Base-by-base conservation (phyloP, 352 stramenopile genomes). In the Peronosclerospora sorghi region DNA sequence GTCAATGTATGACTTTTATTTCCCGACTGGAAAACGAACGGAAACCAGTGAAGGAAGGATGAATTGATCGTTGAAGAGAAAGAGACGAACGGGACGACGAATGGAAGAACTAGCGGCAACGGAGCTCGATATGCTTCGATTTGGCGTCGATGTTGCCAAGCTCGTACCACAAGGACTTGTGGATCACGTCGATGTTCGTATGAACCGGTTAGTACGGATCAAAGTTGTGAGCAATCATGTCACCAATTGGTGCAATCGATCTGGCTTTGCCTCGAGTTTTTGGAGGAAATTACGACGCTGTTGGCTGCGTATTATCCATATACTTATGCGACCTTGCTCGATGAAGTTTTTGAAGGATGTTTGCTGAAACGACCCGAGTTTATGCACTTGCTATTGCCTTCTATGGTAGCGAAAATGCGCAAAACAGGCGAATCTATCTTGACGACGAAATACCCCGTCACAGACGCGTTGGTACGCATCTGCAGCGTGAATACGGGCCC, bases 231-330 rank as follows among this genome's bases (percentile, higher is more conserved):
- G 42, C 8, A 77, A 62, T 27, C 81, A 93, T 41, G 73, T 87
- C 1, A 56, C 59, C 9, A 83, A 88, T 28, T 93, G 81, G 81
- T 68, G 77, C 38, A 57, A 54, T 27, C 61, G 69, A 14, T 61
- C 76, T 4, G 72, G 74, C 20, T 89, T 91, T 42, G 76, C 68
- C 1, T 52, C 56, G 29, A 68, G 65, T 29, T 93, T 93, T 21
- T 86, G 6, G 56, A 75, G 15, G 79, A 91, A 46, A 46, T 86
- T 24, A 75, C 61, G 24, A 82, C 68, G 30, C 51, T 89, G 27
- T 59, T 93, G 27, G 77, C 72, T 8, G 74, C 73, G 9, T 90
- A 88, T 41, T 93, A 90, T 48, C 81, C 81, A 32, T 91, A 74
- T 46, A 69, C 58, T 34, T 85, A 93, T 45, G 56, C 81, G 14